Base-by-base conservation (phyloP, 192 early-diverging fungal genomes). In the Geranomyces variabilis region DNA sequence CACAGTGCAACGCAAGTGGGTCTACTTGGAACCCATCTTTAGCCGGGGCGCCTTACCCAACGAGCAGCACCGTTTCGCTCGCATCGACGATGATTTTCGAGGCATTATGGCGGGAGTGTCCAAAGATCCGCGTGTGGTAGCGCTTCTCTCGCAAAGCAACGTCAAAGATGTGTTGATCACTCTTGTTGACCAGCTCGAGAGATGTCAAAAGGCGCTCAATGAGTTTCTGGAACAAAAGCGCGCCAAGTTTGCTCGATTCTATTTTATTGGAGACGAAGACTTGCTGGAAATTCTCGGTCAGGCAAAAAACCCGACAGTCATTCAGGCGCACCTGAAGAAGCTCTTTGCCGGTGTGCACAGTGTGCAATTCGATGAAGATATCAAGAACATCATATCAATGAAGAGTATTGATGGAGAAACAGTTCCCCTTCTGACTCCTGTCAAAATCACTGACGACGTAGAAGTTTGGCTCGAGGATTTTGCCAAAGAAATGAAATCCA, bases 1-100 rank as follows among this genome's bases (percentile, higher is more conserved):
- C 65, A 76, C 59, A 6, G 79, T 86, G 17, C 86, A 87, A 65
- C 65, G 86, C 13, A 78, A 79, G 53, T 87, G 86, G 86, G 82
- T 87, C 15, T 87, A 87, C 58, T 57, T 87, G 28, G 86, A 87
- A 63, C 86, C 86, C n/a, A 87, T 87, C 22, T 87, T 87, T 46
- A 86, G 77, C 65, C 71, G 82, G 19, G 84, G 84, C 4, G 75
- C 80, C 34, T 58, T 87, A 26, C 86, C 86, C 10, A 77, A 73
- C 22, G 86, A 87, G 61, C 80, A 86, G 63, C 46, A 68, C 3
- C 60, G 86, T 17, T 87, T 87, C 57, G 60, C 63, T 7, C 53
- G 81, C 24, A 86, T 87, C 26, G 84, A 87, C 63, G 66, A 59
- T 5, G 84, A 86, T 53, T 87, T 87, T 65, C 71, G 82, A 6